Evolutionary conservation across 768 basidiomycete species (phyloP).

Genomic region (Suillus subalutaceus): DNA sequence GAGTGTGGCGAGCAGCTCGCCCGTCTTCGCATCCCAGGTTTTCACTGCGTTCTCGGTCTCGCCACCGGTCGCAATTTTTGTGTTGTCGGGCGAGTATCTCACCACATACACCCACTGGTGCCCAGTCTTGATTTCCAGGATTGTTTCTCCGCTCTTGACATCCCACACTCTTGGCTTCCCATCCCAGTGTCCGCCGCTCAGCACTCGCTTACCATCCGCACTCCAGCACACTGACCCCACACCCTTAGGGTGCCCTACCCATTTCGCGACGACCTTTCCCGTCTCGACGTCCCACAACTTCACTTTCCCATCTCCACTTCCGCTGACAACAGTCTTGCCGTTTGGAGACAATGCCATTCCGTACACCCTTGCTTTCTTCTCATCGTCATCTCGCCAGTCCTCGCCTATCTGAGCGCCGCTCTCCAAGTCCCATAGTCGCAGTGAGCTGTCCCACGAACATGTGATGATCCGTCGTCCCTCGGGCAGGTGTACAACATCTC

Average conservation of each 20-base stretch:
- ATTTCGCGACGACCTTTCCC: neutral
- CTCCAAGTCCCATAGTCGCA: neutral
- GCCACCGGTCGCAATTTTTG: too few relatives aligned
- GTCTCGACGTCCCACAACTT: neutral
- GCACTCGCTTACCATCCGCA: neutral
- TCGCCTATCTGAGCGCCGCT: neutral
- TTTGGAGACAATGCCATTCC: neutral
- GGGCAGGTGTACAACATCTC: neutral
- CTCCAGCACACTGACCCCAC: neutral
- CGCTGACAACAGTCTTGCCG: neutral
- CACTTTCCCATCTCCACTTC: neutral
- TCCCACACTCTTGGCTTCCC: neutral
- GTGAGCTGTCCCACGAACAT: neutral
- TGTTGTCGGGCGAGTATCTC: neutral
- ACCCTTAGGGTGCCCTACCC: neutral
- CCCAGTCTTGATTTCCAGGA: neutral
- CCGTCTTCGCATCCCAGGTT: neutral
- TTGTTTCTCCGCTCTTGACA: neutral
- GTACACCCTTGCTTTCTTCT: fast-evolving
- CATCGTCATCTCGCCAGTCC: neutral
- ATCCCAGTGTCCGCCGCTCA: neutral
- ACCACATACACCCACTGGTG: neutral
- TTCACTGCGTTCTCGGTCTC: too few relatives aligned
- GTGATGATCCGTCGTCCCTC: neutral
- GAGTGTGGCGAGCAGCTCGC: neutral